phyloP scores from a whole-genome alignment of 1,284 basidiomycete species.

The Ceratobasidium sp. region DNA sequence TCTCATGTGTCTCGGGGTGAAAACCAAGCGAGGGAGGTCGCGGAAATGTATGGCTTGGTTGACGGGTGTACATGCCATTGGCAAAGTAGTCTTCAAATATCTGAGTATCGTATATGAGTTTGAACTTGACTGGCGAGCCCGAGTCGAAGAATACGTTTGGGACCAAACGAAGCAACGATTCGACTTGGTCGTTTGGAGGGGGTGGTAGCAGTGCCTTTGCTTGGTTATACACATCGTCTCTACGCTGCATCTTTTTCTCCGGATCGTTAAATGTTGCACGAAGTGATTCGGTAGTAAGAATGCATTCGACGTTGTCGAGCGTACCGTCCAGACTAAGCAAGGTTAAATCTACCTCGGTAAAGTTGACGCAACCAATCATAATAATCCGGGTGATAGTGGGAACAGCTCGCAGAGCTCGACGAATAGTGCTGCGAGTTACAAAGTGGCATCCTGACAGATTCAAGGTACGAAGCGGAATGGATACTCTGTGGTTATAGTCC shows the following conservation, averaged over 20 bases:
- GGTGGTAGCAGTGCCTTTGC: background rate
- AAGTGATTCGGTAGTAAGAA: constrained; percentile 6
- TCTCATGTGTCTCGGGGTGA: background rate
- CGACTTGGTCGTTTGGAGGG: constrained; percentile 13
- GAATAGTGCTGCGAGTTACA: constrained; percentile 27
- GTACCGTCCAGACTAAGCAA: constrained; percentile 19
- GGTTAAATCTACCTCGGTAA: background rate
- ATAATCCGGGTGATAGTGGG: constrained; percentile 30
- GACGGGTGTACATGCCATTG: background rate
- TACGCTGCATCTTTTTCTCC: background rate
- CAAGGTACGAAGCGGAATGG: constrained; percentile 14
- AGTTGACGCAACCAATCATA: constrained; percentile 19
- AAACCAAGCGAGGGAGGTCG: constrained; percentile 29
- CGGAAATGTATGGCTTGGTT: constrained; percentile 25
- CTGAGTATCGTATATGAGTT: background rate
- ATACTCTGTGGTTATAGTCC: background rate
- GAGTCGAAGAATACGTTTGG: constrained; percentile 2
- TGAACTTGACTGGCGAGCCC: background rate
- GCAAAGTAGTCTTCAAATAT: background rate
- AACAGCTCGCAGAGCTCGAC: background rate
- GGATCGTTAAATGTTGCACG: background rate
- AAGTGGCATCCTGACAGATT: constrained; percentile 30
- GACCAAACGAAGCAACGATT: background rate
- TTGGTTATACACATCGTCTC: background rate
- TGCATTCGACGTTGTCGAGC: constrained; percentile 15